A percentile compares a stretch with the other conserved stretches of the same genome.
Evolutionary conservation across 345 rosid species (phyloP).

Genomic region (Euphorbia peplus): DNA sequence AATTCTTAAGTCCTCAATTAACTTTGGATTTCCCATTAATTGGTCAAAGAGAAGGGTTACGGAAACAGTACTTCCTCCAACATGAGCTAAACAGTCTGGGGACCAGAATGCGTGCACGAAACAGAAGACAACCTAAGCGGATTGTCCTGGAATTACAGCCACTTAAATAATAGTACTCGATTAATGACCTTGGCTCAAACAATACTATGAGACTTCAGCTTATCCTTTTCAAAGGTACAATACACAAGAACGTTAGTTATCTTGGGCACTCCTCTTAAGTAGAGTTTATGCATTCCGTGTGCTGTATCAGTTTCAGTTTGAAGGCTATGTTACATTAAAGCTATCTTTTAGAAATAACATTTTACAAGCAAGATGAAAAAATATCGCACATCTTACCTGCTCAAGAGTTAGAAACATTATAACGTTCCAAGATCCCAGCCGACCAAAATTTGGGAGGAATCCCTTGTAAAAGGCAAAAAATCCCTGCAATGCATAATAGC

Average conservation of each 20-base stretch:
- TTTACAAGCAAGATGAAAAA: neutral
- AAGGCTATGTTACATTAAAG: no score
- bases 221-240: neutral
- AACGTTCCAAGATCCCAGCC: conserved; percentile 98
- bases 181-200: neutral
- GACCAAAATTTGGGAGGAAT: conserved; percentile 87
- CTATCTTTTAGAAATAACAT: no score
- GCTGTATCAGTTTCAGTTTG: no score
- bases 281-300: no score
- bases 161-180: neutral
- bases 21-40: neutral
- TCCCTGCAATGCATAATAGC: conserved; percentile 49
- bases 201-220: neutral
- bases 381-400: conserved; percentile 59
- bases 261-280: no score
- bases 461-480: conserved; percentile 88
- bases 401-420: conserved; percentile 95
- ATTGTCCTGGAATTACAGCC: neutral
- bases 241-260: neutral
- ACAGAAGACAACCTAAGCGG: neutral
- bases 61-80: neutral
- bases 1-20: neutral
- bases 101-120: neutral
- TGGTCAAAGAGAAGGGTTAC: conserved; percentile 3
- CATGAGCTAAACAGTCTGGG: neutral